A percentile compares a stretch with the other conserved stretches of the same genome.
phyloP scores from a whole-genome alignment of 2,329 filamentous ascomycete genomes.

The Aureobasidium sp. region DNA sequence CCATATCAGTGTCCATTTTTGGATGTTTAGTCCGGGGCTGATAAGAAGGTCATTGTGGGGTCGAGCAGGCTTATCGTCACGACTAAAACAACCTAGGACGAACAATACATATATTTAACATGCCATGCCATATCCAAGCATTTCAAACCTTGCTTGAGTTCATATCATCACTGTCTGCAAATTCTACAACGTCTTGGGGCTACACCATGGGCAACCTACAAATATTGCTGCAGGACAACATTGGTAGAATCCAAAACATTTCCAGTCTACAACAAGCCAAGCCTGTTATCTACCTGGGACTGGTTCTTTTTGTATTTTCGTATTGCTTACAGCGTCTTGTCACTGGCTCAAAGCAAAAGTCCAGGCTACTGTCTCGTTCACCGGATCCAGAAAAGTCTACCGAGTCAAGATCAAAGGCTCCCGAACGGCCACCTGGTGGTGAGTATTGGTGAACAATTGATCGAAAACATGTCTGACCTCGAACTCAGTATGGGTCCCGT shows the following conservation, averaged over 20 bases:
- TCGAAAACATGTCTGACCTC: neutral
- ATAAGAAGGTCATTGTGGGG: conserved; percentile 7
- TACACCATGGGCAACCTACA: neutral
- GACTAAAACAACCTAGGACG: conserved; percentile 1
- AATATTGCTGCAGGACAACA: neutral
- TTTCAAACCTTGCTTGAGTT: neutral
- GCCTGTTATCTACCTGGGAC: conserved; percentile 6
- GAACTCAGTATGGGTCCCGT: conserved; percentile 48
- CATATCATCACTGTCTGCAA: neutral
- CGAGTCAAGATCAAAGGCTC: conserved; percentile 25
- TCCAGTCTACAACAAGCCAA: conserved; percentile 1
- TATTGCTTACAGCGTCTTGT: conserved; percentile 2
- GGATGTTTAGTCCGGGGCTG: conserved; percentile 4
- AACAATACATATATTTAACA: neutral
- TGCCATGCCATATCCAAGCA: neutral
- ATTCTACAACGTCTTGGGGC: neutral
- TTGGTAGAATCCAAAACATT: neutral
- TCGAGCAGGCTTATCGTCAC: conserved; percentile 12
- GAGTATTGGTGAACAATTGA: conserved; percentile 18
- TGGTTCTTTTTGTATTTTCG: neutral
- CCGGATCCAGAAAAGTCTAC: conserved; percentile 43
- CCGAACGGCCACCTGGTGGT: conserved; percentile 43
- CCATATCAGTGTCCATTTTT: conserved; percentile 2
- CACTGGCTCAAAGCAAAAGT: neutral
- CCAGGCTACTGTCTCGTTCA: conserved; percentile 21